Base-by-base conservation (phyloP, 768 basidiomycete species). In the Paxillus involutus region DNA sequence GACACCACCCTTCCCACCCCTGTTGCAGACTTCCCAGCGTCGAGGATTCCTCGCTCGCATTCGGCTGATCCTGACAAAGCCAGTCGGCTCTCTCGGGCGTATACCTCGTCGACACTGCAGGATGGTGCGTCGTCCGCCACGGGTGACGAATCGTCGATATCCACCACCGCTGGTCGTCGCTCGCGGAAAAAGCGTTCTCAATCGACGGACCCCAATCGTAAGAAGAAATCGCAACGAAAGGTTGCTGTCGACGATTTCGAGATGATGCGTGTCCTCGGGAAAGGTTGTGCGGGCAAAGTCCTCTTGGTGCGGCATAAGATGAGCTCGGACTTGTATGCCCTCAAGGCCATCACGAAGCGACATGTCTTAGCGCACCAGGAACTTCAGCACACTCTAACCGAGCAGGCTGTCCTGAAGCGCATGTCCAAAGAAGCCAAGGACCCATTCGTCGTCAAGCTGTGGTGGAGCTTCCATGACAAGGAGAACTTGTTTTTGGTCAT, bases 401-500 rank as follows among this genome's bases (percentile, higher is more conserved):
- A 99, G 73, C 94, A 98, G 71, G 88, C 91, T 7, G 96, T 99
- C 32, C 74, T 99, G 66, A 94, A 91, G 73, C 80, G 91, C 41
- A 95, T 98, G 89, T 90, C 94, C 1, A 91, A 92, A 4, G 85
- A 89, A 62, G 82, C 85, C 53, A 80, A 82, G 62, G 94, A 98
- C 68, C 94, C 94, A 11, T 99, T 98, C 69, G 91, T 98, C 49
- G 93, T 98, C 56, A 92, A 89, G 70, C 82, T 99, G 16, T 91
- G 93, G 85, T 95, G 91, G 89, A 90, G 90, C 72, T 99, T 98
- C 76, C 95, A 98, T 72, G 95, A 98, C 73, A 90, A 91, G 74
- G 94, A 98, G 70, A 96, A 97, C 67, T 73, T 98, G 58, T 98
- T 95, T 74, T 82, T 99, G 65, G 93, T 98, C 42, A 95, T 99